Conservation (phyloP, 129 eudicot species). For the Chrysanthemum seticuspe region DNA sequence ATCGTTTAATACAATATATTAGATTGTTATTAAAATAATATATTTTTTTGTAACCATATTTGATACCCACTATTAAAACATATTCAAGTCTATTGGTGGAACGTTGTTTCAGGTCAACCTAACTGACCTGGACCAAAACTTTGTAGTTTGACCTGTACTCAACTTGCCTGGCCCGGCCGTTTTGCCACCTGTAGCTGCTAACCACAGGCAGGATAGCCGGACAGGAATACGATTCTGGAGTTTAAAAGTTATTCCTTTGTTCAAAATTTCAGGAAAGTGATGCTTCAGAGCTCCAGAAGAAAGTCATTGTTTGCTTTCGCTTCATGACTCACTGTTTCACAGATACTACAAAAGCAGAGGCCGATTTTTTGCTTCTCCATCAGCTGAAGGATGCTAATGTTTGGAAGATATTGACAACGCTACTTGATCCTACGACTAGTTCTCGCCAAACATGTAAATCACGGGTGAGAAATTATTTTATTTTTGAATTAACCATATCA, state of each 20-base stretch:
- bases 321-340: conserved; percentile 78
- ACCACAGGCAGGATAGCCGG: conserved; percentile 15
- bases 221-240: background rate
- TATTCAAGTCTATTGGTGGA: too few relatives aligned
- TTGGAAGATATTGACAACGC: conserved; percentile 62
- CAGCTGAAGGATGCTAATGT: conserved; percentile 84
- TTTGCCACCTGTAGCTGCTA: conserved; percentile 9
- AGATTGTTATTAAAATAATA: background rate
- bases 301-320: conserved; percentile 54
- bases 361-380: conserved; percentile 73
- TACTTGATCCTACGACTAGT: conserved; percentile 72
- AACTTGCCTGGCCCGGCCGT: background rate
- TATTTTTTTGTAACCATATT: background rate
- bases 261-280: conserved; percentile 57
- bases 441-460: conserved; percentile 49
- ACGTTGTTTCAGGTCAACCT: background rate
- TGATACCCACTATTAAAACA: background rate
- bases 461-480: conserved; percentile 47
- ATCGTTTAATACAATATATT: too few relatives aligned
- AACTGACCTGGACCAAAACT: background rate
- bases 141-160: background rate
- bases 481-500: background rate
- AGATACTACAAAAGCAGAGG: conserved; percentile 81
- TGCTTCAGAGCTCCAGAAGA: conserved; percentile 67
- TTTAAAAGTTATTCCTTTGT: background rate